Conservation (phyloP, 257 asterid species). For the Solanum stenotomum region DNA sequence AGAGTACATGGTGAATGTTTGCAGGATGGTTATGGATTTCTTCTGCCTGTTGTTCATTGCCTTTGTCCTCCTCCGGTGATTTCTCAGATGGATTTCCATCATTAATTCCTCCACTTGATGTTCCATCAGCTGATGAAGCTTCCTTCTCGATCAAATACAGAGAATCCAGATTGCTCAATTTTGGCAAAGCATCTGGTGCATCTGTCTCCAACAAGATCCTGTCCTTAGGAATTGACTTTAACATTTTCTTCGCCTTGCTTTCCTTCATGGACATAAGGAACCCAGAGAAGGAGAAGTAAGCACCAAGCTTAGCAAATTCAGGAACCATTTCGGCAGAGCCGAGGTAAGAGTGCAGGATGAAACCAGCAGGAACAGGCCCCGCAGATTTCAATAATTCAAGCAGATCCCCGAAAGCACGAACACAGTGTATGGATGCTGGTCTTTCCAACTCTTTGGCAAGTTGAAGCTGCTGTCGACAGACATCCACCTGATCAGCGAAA, state of each 20-base stretch:
- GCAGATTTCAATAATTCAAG: conserved; percentile 57
- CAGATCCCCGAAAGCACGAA: conserved; percentile 86
- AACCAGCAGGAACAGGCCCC: conserved; percentile 85
- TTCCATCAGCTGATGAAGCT: conserved; percentile 6
- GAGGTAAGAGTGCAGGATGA: conserved; percentile 74
- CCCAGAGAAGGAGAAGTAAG: conserved; percentile 92
- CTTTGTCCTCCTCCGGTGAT: neutral
- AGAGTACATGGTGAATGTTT: conserved; percentile 68
- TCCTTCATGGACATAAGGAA: conserved; percentile 83
- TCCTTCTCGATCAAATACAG: conserved; percentile 25
- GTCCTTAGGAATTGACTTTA: conserved; percentile 61
- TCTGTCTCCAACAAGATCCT: conserved; percentile 95
- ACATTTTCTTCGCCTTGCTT: conserved; percentile 81
- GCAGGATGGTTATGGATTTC: conserved; percentile 74
- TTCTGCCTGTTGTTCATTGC: conserved; percentile 1
- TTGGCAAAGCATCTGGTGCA: conserved; percentile 85
- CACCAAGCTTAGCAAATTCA: conserved; percentile 66
- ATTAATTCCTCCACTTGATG: conserved; percentile 1
- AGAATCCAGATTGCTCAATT: conserved; percentile 14
- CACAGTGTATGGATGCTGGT: conserved; percentile 92
- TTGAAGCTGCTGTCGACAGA: conserved; percentile 70
- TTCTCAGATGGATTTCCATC: neutral
- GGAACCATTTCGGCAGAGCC: conserved; percentile 98
- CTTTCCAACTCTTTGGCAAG: conserved; percentile 69
- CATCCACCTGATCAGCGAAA: conserved; percentile 59